phyloP scores from a whole-genome alignment of 805 yeast species.

The Saturnispora saitoi region DNA sequence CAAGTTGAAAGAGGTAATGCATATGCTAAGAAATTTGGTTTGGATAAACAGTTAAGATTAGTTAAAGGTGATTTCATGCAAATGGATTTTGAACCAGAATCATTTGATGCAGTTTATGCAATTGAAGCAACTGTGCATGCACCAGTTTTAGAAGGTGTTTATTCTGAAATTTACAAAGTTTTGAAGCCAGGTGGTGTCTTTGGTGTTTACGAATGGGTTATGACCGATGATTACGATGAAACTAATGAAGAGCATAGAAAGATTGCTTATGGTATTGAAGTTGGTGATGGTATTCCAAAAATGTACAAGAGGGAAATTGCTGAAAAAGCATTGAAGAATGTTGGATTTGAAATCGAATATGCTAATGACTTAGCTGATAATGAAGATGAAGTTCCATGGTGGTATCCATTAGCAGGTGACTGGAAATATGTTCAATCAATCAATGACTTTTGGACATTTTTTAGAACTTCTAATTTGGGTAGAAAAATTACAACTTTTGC shows the following conservation, averaged over 20 bases:
- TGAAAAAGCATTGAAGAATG: slow-evolving; percentile 70
- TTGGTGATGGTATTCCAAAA: slow-evolving; percentile 98
- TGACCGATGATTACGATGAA: slow-evolving; percentile 92
- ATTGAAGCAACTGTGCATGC: slow-evolving; percentile 99
- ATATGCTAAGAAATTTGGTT: slow-evolving; percentile 58
- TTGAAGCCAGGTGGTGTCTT: slow-evolving; percentile 96
- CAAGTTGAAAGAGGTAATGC: slow-evolving; percentile 86
- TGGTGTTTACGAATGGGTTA: slow-evolving; percentile 99
- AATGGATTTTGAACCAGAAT: slow-evolving; percentile 85
- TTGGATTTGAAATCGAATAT: slow-evolving; percentile 77
- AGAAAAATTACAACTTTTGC: slow-evolving; percentile 75
- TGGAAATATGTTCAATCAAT: slow-evolving; percentile 77
- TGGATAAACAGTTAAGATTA: slow-evolving; percentile 68
- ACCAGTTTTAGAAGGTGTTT: slow-evolving; percentile 92
- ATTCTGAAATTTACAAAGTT: slow-evolving; percentile 87
- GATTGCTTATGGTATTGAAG: slow-evolving; percentile 93
- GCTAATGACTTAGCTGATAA: slow-evolving; percentile 76
- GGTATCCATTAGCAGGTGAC: slow-evolving; percentile 92
- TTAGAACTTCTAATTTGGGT: slow-evolving; percentile 83
- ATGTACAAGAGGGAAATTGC: slow-evolving; percentile 87
- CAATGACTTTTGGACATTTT: slow-evolving; percentile 70
- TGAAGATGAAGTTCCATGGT: slow-evolving; percentile 90
- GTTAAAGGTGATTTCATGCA: slow-evolving; percentile 99
- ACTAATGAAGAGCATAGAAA: slow-evolving; percentile 81
- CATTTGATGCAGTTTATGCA: slow-evolving; percentile 95